These are phyloP conservation scores for Lupinus albus DNA, from an alignment of 306 rosid species.

Conservation along the genomic window DNA sequence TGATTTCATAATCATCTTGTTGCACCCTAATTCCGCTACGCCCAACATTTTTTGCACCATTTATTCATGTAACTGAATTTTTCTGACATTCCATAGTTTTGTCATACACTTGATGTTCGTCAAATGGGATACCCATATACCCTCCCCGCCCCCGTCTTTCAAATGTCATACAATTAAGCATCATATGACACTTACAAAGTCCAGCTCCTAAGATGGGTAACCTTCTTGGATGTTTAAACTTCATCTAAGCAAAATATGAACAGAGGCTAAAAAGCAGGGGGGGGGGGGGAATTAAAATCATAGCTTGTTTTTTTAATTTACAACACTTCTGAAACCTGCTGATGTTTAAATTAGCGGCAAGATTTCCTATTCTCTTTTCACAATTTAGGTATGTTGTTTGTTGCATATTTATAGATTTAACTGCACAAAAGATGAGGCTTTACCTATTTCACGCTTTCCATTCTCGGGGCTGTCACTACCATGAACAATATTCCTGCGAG, in stretches of 20 bases:
- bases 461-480: conserved; percentile 99
- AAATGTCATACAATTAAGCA: not conserved
- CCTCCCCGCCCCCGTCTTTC: not conserved
- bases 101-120: not conserved
- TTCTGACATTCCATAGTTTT: not conserved
- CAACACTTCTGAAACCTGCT: conserved; percentile 5
- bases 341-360: conserved; percentile 6
- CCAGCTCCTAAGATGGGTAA: not conserved
- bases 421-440: conserved; percentile 19
- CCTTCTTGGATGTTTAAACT: conserved; percentile 22
- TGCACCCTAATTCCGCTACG: not conserved
- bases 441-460: conserved; percentile 92
- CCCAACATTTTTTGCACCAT: not conserved
- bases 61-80: not conserved
- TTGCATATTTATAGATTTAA: conserved; percentile 24
- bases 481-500: conserved; percentile 85
- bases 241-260: conserved; percentile 11
- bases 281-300: too few species aligned
- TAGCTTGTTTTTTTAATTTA: not conserved
- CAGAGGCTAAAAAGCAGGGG: conserved; percentile 16
- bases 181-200: conserved; percentile 21
- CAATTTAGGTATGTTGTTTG: conserved; percentile 13
- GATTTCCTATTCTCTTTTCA: conserved; percentile 2
- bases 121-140: not conserved
- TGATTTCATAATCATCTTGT: not conserved